phyloP scores from a whole-genome alignment of 257 asterid genomes.

The Gentiana straminea region DNA sequence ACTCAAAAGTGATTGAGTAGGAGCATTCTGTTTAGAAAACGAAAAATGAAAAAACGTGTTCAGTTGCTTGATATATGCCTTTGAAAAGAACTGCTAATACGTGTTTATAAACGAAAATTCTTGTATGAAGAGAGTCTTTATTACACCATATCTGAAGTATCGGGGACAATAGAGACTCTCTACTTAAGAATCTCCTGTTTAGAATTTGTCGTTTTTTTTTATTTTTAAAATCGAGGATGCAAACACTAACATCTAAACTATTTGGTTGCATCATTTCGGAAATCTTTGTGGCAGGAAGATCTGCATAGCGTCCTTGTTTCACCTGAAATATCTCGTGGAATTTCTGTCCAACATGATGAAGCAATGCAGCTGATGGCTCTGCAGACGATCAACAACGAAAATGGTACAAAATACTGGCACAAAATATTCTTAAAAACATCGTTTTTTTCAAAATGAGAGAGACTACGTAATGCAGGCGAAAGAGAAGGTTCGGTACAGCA shows the following conservation, averaged over 20 bases:
- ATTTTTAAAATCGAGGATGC: conserved; percentile 4
- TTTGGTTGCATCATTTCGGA: conserved; percentile 88
- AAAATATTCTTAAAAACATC: too few relatives aligned
- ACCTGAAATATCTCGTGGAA: conserved; percentile 81
- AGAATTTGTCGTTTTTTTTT: neutral
- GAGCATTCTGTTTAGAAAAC: conserved; percentile 63
- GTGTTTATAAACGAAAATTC: neutral
- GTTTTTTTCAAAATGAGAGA: too few relatives aligned
- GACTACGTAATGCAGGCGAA: neutral
- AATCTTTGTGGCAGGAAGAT: conserved; percentile 64
- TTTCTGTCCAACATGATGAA: conserved; percentile 50
- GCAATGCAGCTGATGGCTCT: conserved; percentile 39
- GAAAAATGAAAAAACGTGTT: neutral
- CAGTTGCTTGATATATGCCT: neutral
- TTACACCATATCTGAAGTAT: too few relatives aligned
- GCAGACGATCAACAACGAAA: neutral
- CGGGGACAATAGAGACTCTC: too few relatives aligned
- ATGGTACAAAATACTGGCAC: neutral
- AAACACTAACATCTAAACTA: conserved; percentile 69
- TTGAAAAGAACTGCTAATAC: neutral
- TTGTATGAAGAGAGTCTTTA: too few relatives aligned
- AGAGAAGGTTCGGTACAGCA: conserved; percentile 6
- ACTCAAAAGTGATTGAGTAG: conserved; percentile 83
- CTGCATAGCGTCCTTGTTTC: conserved; percentile 63
- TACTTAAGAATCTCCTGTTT: too few relatives aligned